A percentile compares a stretch with the other conserved stretches of the same genome.
phyloP scores from a whole-genome alignment of 768 basidiomycete species.

The Kwoniella sp. region DNA sequence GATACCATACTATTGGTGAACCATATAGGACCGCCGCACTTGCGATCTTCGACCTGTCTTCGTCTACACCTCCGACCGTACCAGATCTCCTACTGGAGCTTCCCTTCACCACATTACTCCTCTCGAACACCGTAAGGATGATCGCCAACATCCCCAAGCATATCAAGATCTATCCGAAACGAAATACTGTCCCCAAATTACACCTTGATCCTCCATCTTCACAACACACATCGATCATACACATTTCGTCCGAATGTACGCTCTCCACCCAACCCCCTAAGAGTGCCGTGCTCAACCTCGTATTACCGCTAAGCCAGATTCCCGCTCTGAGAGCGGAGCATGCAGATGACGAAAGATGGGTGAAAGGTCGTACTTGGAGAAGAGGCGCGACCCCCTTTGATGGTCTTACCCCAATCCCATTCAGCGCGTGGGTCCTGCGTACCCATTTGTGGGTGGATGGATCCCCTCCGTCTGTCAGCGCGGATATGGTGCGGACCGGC shows the following conservation, averaged over 20 bases:
- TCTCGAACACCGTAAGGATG: neutral
- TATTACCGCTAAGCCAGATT: neutral
- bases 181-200: neutral
- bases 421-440: neutral
- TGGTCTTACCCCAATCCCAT: neutral
- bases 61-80: neutral
- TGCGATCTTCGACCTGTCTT: neutral
- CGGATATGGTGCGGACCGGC: neutral
- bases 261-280: neutral
- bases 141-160: neutral
- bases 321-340: neutral
- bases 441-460: neutral
- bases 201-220: neutral
- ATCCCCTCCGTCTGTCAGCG: neutral
- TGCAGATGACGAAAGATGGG: neutral
- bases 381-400: neutral
- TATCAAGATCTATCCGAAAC: neutral
- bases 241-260: neutral
- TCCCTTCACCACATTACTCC: neutral
- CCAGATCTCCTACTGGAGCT: neutral
- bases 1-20: no score
- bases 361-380: neutral
- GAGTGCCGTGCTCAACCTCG: neutral
- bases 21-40: neutral
- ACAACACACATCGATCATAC: neutral